Evolutionary conservation across 2,329 filamentous ascomycete genomes (phyloP), one percentile per base, ranked within the genome.

Genomic region (Venturia nashicola): DNA sequence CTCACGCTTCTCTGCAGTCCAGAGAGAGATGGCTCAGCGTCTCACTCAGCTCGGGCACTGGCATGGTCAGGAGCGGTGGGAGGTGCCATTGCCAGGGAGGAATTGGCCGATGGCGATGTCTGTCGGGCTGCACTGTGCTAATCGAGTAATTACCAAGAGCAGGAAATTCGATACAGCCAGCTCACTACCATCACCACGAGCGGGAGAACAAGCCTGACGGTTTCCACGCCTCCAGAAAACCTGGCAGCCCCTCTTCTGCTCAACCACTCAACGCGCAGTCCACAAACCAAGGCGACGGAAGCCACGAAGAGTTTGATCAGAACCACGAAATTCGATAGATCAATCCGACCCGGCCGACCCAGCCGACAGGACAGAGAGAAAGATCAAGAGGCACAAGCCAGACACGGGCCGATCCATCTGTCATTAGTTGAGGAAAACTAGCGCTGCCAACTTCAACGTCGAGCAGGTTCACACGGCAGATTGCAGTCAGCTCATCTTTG

Each of bases 251-350:
- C 27, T 36, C 51, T 55, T 55, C 27, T 18, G 27, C 27, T n/a
- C 27, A 16, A 5, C 51, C 51, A 55, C 27, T 55, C 51, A 36
- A 16, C 2, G 18, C 23, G 12, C 27, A 34, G 12, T 27, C 51
- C 27, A 5, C 32, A 27, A 55, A 55, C 23, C 51, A 27, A 27
- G 27, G 23, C 51, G 14, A 8, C 32, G 51, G 51, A 36, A 57
- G 51, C 51, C 16, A 57, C 11, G 16, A 36, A n/a, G n/a, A 36
- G 51, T 36, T 36, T 18, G 14, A 57, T 39, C 32, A 36, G 27
- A n/a, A 36, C 7, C 32, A 57, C 51, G 32, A 57, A 57, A 57
- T 57, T 57, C 51, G 51, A 57, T 57, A 57, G 51, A 57, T 57
- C 51, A 36, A 18, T 18, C 36, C 18, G 0, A n/a, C 14, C 14